These are phyloP conservation scores for Bodo saltans DNA, from an alignment of 78 protist genomes.

Conservation along the genomic window DNA sequence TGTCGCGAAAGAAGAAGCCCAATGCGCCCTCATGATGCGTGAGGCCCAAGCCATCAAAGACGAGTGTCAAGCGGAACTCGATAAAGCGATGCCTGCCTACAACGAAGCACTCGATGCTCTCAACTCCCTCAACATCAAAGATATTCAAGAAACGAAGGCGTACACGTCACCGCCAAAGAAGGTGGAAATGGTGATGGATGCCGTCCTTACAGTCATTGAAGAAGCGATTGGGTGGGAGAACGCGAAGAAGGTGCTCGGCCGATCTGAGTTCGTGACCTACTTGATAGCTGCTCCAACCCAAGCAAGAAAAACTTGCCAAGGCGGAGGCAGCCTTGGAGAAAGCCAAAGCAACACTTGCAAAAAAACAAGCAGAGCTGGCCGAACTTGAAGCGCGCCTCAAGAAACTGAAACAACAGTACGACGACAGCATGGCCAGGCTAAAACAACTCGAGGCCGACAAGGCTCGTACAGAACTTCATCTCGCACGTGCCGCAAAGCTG, in stretches of 20 bases:
- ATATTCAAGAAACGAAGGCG: constrained; percentile 51
- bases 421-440: constrained; percentile 51
- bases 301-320: constrained; percentile 33
- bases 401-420: constrained; percentile 41
- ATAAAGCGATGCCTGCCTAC: constrained; percentile 51
- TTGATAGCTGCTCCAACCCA: constrained; percentile 71
- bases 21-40: not conserved
- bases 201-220: constrained; percentile 50
- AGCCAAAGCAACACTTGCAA: constrained; percentile 64
- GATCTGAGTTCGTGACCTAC: constrained; percentile 29
- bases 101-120: constrained; percentile 51
- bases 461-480: constrained; percentile 35
- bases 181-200: constrained; percentile 67
- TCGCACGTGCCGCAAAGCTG: constrained; percentile 65
- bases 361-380: constrained; percentile 50
- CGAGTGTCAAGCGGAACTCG: constrained; percentile 52
- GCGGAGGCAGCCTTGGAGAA: constrained; percentile 44
- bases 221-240: not conserved
- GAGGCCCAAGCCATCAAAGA: constrained; percentile 29
- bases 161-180: constrained; percentile 61
- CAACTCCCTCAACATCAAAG: constrained; percentile 44
- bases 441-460: constrained; percentile 65
- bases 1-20: constrained; percentile 3
- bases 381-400: constrained; percentile 42
- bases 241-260: constrained; percentile 53